Conservation (phyloP, 768 basidiomycete species). For the Leccinum disarticulatum region DNA sequence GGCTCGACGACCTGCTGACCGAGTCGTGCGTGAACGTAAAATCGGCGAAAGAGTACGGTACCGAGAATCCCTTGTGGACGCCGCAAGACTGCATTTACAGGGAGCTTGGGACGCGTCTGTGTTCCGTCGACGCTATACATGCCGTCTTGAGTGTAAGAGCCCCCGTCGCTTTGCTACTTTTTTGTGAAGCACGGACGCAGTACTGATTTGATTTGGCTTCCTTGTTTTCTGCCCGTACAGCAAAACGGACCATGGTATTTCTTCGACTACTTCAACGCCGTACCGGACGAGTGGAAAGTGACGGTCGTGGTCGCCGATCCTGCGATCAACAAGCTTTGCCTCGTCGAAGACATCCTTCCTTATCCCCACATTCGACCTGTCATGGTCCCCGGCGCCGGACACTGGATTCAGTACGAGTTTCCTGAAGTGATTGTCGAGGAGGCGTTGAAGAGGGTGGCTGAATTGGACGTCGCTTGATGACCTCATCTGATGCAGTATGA, state of each 20-base stretch:
- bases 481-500: too few species aligned
- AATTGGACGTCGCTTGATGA: slow-evolving; percentile 4
- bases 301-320: slow-evolving; percentile 24
- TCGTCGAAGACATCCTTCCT: slow-evolving; percentile 11
- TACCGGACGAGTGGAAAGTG: slow-evolving; percentile 13
- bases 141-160: slow-evolving; percentile 7
- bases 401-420: slow-evolving; percentile 30
- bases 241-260: slow-evolving; percentile 22
- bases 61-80: slow-evolving; percentile 19
- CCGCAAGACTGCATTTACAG: slow-evolving; percentile 4
- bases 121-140: slow-evolving; percentile 4
- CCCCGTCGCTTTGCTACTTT: background rate
- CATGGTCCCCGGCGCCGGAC: slow-evolving; percentile 15
- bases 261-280: slow-evolving; percentile 1
- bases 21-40: background rate
- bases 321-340: background rate
- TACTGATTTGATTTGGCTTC: background rate
- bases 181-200: background rate
- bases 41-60: background rate
- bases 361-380: slow-evolving; percentile 14
- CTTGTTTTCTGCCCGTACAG: background rate
- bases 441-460: slow-evolving; percentile 14
- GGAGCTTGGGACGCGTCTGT: slow-evolving; percentile 14
- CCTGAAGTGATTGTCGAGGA: slow-evolving; percentile 22
- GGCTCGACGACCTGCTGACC: background rate